Evolutionary conservation across 257 asterid species (phyloP).

Genomic region (Oldenlandia corymbosa): DNA sequence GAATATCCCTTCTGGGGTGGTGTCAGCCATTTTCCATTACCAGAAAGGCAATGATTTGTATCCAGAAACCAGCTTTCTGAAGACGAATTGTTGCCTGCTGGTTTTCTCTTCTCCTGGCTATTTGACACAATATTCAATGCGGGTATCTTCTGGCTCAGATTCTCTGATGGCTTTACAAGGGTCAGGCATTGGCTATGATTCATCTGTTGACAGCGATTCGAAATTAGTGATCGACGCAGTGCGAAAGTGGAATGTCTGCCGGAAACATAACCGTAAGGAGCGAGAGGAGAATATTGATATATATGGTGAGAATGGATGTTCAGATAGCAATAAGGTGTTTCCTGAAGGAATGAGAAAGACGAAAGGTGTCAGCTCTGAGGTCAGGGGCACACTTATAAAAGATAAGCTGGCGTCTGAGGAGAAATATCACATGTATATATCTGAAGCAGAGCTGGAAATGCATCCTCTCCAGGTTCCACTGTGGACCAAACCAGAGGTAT

Average conservation of each 20-base stretch:
- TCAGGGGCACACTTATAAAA: conserved; percentile 16
- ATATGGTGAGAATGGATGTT: conserved; percentile 53
- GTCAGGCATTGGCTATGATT: conserved; percentile 30
- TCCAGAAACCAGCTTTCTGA: conserved; percentile 33
- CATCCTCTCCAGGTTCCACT: conserved; percentile 58
- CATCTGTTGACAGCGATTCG: conserved; percentile 39
- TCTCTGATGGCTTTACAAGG: conserved; percentile 31
- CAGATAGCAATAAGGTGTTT: conserved; percentile 58
- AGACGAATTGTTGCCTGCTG: conserved; percentile 50
- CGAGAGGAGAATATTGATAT: conserved; percentile 49
- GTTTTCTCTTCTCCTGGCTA: conserved; percentile 81
- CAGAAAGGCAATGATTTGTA: conserved; percentile 33
- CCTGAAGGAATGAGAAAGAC: conserved; percentile 48
- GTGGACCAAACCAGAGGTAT: conserved; percentile 77
- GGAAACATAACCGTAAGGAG: conserved; percentile 53
- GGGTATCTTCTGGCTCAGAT: conserved; percentile 44
- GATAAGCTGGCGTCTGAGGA: conserved; percentile 39
- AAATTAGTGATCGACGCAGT: conserved; percentile 57
- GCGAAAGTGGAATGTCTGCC: conserved; percentile 81
- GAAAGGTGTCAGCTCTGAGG: conserved; percentile 27
- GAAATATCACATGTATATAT: conserved; percentile 61
- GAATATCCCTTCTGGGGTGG: conserved; percentile 46
- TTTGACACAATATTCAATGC: conserved; percentile 62
- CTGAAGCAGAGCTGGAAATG: conserved; percentile 85
- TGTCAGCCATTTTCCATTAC: conserved; percentile 65